Evolutionary conservation across 2,329 filamentous ascomycete genomes (phyloP).

Genomic region (Chaetomiaceae sp.): DNA sequence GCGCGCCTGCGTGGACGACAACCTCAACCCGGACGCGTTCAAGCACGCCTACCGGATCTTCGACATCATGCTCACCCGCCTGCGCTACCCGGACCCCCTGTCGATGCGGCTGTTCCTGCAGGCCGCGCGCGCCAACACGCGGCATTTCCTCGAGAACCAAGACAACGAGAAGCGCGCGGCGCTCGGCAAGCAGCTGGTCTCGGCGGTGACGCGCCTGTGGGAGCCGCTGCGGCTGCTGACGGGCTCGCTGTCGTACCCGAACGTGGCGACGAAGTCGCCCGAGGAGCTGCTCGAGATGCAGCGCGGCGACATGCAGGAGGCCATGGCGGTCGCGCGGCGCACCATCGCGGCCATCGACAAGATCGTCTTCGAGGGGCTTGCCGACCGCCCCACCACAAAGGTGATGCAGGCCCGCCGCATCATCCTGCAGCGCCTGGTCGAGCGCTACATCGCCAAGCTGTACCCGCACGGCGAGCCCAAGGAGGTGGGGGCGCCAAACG

Average conservation of each 20-base stretch:
- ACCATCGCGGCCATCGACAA: constrained; percentile 43
- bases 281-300: constrained; percentile 23
- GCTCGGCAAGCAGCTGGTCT: constrained; percentile 45
- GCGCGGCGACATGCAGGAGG: constrained; percentile 34
- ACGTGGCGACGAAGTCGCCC: constrained; percentile 22
- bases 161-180: constrained; percentile 24
- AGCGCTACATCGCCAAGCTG: constrained; percentile 22
- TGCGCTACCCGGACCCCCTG: constrained; percentile 43
- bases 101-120: constrained; percentile 52
- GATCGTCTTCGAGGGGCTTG: constrained; percentile 36
- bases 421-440: constrained; percentile 28
- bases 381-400: background rate
- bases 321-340: constrained; percentile 39
- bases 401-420: constrained; percentile 29
- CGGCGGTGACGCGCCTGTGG: constrained; percentile 47
- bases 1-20: constrained; percentile 67
- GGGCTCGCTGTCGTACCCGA: constrained; percentile 33
- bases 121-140: constrained; percentile 44
- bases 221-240: constrained; percentile 36
- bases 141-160: constrained; percentile 29
- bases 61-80: constrained; percentile 49
- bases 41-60: constrained; percentile 59
- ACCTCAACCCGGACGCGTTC: constrained; percentile 65
- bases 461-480: constrained; percentile 9
- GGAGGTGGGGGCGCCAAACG: background rate